phyloP scores from a whole-genome alignment of 2,329 filamentous ascomycete species.

The Botryotinia globosa region DNA sequence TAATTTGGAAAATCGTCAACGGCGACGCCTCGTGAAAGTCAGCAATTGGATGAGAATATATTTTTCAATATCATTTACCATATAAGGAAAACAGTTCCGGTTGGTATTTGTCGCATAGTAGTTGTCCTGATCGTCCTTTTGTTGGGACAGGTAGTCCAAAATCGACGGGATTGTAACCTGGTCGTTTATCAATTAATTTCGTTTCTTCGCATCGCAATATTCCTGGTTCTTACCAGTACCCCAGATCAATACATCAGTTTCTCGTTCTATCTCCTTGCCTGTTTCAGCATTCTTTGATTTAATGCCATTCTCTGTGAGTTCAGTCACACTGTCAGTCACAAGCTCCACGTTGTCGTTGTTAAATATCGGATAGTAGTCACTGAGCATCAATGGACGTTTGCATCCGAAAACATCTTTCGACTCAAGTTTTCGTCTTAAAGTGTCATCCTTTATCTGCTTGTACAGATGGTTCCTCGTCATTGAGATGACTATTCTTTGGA shows the following conservation, averaged over 20 bases:
- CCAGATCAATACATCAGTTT: constrained; percentile 9
- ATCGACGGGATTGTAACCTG: constrained; percentile 13
- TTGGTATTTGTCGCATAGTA: constrained; percentile 14
- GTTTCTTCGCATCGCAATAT: neutral
- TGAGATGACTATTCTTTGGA: neutral
- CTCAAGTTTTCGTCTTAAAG: neutral
- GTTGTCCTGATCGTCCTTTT: constrained; percentile 1
- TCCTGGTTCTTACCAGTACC: constrained; percentile 1
- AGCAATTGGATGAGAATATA: neutral
- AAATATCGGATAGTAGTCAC: constrained; percentile 6
- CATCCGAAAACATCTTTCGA: constrained; percentile 14
- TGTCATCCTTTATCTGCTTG: constrained; percentile 2
- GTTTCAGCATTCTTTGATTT: neutral
- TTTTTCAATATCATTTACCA: neutral
- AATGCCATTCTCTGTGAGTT: neutral
- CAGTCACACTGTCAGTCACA: neutral
- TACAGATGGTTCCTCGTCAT: neutral
- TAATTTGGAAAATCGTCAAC: constrained; percentile 14
- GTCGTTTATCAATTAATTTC: neutral
- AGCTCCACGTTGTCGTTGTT: constrained; percentile 7
- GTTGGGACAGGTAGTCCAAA: constrained; percentile 11
- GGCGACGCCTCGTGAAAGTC: neutral
- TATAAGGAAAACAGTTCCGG: constrained; percentile 12
- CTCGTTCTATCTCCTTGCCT: neutral
- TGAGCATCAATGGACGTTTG: constrained; percentile 1